Conservation (phyloP, 352 stramenopile species). For the Phytophthora capsici region DNA sequence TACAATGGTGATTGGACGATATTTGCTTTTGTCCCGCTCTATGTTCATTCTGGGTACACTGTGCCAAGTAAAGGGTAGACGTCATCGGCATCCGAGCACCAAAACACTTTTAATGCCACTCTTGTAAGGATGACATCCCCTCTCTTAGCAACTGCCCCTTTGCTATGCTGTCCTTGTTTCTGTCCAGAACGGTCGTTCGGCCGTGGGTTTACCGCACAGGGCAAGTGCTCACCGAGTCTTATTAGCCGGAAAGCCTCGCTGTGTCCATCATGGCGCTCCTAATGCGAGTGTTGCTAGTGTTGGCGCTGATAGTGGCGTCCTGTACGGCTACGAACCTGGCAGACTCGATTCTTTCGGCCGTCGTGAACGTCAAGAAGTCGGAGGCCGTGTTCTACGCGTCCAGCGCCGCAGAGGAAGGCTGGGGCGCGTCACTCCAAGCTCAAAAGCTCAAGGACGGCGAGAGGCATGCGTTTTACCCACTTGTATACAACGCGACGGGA, state of each 20-base stretch:
- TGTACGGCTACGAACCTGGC: conserved; percentile 37
- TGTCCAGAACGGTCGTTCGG: conserved; percentile 26
- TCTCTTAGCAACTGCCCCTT: neutral
- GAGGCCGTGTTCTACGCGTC: conserved; percentile 67
- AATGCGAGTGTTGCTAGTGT: conserved; percentile 21
- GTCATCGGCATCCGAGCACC: neutral
- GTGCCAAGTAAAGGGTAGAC: neutral
- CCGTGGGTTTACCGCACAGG: conserved; percentile 21
- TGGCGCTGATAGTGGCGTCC: neutral
- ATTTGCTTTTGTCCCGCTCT: neutral
- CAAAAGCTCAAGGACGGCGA: conserved; percentile 54
- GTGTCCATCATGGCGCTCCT: conserved; percentile 22
- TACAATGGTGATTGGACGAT: conserved; percentile 7
- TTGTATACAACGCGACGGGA: conserved; percentile 53
- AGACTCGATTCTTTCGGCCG: conserved; percentile 49
- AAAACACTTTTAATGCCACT: neutral
- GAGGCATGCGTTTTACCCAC: conserved; percentile 52
- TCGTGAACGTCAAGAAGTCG: conserved; percentile 66
- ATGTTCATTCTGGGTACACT: neutral
- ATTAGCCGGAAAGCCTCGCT: conserved; percentile 22
- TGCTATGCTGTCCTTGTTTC: conserved; percentile 13
- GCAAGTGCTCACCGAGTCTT: conserved; percentile 16
- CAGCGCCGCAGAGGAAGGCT: conserved; percentile 51
- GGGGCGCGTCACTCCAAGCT: conserved; percentile 55
- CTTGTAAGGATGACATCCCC: conserved; percentile 1